Evolutionary conservation across 2,329 filamentous ascomycete species (phyloP).

Genomic region (Aspergillus candidus): DNA sequence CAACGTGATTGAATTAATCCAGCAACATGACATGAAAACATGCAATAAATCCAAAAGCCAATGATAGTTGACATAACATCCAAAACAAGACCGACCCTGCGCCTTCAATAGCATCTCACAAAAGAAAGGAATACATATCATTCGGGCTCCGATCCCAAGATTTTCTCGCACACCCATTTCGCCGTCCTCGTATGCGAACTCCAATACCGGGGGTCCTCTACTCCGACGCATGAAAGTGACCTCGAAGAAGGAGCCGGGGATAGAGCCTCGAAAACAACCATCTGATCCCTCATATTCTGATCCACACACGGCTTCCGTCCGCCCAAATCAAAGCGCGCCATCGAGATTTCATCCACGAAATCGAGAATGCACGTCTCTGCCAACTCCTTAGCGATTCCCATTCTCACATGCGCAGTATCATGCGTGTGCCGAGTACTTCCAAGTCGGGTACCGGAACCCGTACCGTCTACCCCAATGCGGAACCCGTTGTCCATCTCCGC

Average conservation of each 20-base stretch:
- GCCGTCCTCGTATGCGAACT: conserved; percentile 41
- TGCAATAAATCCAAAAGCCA: too few species aligned
- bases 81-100: too few species aligned
- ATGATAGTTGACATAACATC: too few species aligned
- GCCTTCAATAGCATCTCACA: too few species aligned
- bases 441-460: too few species aligned
- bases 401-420: too few species aligned
- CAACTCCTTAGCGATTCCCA: conserved; percentile 29
- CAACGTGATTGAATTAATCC: too few species aligned
- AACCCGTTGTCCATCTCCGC: conserved; percentile 46
- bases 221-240: conserved; percentile 8
- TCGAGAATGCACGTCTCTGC: conserved; percentile 40
- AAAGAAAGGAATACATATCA: too few species aligned
- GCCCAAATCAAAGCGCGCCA: conserved; percentile 19
- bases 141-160: conserved; percentile 20
- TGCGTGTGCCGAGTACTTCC: too few species aligned
- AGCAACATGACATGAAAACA: too few species aligned
- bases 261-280: conserved; percentile 55
- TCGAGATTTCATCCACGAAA: conserved; percentile 42
- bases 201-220: conserved; percentile 26
- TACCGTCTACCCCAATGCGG: conserved; percentile 35
- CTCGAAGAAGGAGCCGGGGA: too few species aligned
- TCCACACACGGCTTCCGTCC: conserved; percentile 44
- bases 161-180: conserved; percentile 39
- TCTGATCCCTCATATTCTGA: conserved; percentile 51